phyloP scores from a whole-genome alignment of 2,329 filamentous ascomycete genomes.

The Colletotrichum camelliae region DNA sequence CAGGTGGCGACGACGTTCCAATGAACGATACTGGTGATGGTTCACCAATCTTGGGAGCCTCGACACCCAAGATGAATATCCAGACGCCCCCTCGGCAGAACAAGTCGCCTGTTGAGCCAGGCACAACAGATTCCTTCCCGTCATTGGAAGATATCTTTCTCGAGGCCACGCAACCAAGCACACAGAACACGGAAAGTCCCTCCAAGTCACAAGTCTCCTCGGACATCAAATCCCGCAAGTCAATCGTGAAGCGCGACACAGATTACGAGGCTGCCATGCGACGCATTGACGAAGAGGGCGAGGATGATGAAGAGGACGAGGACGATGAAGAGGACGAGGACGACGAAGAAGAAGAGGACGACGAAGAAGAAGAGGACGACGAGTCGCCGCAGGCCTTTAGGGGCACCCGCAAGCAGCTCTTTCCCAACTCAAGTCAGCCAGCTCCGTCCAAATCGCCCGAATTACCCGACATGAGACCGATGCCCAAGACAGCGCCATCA shows the following conservation, averaged over 20 bases:
- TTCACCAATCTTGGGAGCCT: neutral
- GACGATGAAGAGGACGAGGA: too few species aligned
- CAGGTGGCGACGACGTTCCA: conserved; percentile 32
- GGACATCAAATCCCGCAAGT: conserved; percentile 28
- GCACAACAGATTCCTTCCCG: conserved; percentile 33
- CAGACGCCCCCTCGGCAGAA: neutral
- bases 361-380: conserved; percentile 27
- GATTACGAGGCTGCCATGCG: conserved; percentile 52
- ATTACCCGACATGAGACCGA: conserved; percentile 21
- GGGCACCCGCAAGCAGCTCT: conserved; percentile 26
- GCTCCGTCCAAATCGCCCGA: conserved; percentile 23
- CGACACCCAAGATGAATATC: neutral
- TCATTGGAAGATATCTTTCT: conserved; percentile 43
- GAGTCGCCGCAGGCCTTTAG: conserved; percentile 12
- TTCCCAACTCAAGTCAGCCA: conserved; percentile 39
- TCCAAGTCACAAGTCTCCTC: conserved; percentile 32
- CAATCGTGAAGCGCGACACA: conserved; percentile 30
- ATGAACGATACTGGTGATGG: neutral
- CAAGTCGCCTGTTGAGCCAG: conserved; percentile 9
- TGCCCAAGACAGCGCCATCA: conserved; percentile 12
- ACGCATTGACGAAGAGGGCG: conserved; percentile 37
- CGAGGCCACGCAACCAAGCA: conserved; percentile 42
- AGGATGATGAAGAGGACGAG: too few species aligned
- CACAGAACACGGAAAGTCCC: conserved; percentile 32
- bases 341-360: conserved; percentile 20